phyloP scores from a whole-genome alignment of 768 basidiomycete species.

The Psilocybe subaeruginosa region DNA sequence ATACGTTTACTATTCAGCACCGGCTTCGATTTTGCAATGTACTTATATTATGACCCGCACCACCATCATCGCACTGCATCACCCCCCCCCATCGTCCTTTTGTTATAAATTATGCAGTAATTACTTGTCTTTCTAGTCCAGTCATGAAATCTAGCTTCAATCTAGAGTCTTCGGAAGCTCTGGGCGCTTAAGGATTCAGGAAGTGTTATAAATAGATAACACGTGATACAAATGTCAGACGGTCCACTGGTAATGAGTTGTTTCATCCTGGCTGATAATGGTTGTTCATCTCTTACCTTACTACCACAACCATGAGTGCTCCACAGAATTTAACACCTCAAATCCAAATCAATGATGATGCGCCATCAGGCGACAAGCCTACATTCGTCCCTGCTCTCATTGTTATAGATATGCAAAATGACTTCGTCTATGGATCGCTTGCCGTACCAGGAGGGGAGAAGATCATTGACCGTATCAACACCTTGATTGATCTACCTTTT shows the following conservation, averaged over 20 bases:
- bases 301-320: slow-evolving; percentile 16
- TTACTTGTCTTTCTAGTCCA: neutral
- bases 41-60: slow-evolving; percentile 20
- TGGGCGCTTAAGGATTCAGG: slow-evolving; percentile 4
- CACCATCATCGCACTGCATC: slow-evolving; percentile 10
- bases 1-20: neutral
- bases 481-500: slow-evolving; percentile 62
- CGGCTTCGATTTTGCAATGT: slow-evolving; percentile 20
- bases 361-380: slow-evolving; percentile 12
- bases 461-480: slow-evolving; percentile 59
- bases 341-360: slow-evolving; percentile 1
- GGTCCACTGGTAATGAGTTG: neutral
- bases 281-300: neutral
- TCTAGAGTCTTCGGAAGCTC: neutral
- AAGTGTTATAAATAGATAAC: neutral
- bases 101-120: slow-evolving; percentile 5
- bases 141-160: neutral
- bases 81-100: slow-evolving; percentile 1
- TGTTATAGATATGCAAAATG: slow-evolving; percentile 82
- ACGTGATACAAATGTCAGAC: neutral
- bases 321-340: neutral
- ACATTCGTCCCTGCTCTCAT: slow-evolving; percentile 56
- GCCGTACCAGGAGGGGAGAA: slow-evolving; percentile 64
- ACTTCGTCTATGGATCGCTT: slow-evolving; percentile 78
- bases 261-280: neutral